Evolutionary conservation across 192 early-diverging fungal species (phyloP).

Genomic region (Gonapodya sp.): DNA sequence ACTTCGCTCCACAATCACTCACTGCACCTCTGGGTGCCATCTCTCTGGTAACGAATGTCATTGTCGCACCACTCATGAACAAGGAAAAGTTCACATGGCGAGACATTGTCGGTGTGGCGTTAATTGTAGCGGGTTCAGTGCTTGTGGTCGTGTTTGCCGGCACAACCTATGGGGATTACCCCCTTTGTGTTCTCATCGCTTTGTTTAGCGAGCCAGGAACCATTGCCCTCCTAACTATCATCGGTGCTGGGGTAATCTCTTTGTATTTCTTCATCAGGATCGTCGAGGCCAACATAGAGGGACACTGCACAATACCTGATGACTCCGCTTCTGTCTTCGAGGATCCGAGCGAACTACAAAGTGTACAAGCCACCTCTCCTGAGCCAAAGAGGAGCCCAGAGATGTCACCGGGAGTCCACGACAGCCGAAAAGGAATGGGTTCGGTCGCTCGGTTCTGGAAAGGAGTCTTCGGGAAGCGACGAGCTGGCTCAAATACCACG

Average conservation of each 20-base stretch:
- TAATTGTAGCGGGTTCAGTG: slow-evolving; percentile 65
- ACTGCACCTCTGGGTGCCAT: slow-evolving; percentile 68
- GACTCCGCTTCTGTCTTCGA: neutral
- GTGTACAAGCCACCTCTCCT: neutral
- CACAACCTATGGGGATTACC: slow-evolving; percentile 41
- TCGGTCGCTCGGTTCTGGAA: neutral
- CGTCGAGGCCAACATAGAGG: slow-evolving; percentile 34
- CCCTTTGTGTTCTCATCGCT: slow-evolving; percentile 59
- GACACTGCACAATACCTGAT: neutral
- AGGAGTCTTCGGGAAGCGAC: neutral
- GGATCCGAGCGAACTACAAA: neutral
- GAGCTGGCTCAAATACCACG: neutral
- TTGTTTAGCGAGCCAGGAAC: slow-evolving; percentile 53
- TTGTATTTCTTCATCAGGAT: slow-evolving; percentile 49
- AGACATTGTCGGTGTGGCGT: slow-evolving; percentile 60
- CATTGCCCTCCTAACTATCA: slow-evolving; percentile 54
- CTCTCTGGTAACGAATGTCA: slow-evolving; percentile 69
- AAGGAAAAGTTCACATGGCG: slow-evolving; percentile 53
- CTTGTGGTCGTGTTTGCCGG: slow-evolving; percentile 61
- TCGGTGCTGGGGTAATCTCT: slow-evolving; percentile 38
- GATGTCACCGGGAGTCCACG: neutral
- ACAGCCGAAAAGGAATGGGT: neutral
- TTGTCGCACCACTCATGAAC: slow-evolving; percentile 67
- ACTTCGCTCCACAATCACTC: slow-evolving; percentile 74
- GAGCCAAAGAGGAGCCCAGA: neutral